Conservation (phyloP, 2,329 filamentous ascomycete genomes). For the Huntiella abstrusa region DNA sequence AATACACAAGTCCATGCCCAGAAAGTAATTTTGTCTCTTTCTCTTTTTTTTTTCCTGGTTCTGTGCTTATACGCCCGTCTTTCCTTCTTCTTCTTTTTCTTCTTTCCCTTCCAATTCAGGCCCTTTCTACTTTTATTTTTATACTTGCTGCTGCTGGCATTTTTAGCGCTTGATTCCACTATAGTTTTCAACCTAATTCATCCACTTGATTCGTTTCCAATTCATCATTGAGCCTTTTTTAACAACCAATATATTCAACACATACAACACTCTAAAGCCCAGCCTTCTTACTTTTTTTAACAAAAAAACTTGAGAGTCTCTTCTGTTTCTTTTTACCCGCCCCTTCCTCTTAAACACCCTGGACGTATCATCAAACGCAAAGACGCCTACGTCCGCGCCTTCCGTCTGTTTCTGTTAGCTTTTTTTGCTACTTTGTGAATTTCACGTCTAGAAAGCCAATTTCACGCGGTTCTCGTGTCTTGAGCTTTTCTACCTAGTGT, state of each 20-base stretch:
- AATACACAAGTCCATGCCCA: too few species aligned
- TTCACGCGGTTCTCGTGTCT: too few species aligned
- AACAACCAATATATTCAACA: too few species aligned
- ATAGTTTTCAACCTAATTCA: background rate
- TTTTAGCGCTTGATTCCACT: conserved; percentile 4
- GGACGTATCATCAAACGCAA: too few species aligned
- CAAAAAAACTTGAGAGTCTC: too few species aligned
- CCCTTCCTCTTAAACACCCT: too few species aligned
- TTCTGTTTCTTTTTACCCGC: too few species aligned
- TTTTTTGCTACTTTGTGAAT: background rate
- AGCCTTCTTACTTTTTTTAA: background rate
- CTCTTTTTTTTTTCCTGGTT: conserved; percentile 4
- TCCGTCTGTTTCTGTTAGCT: background rate
- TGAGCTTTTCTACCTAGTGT: too few species aligned
- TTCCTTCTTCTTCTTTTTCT: background rate
- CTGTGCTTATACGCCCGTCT: conserved; percentile 1
- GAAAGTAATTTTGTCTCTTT: background rate
- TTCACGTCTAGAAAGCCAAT: background rate
- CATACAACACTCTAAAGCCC: background rate
- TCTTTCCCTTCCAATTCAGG: background rate
- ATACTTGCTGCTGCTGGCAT: conserved; percentile 1
- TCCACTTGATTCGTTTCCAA: background rate
- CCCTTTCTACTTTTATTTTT: background rate
- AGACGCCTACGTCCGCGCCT: too few species aligned
- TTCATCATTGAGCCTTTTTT: background rate